Percentiles rank a stretch among this genome's conserved stretches.
phyloP scores from a whole-genome alignment of 441 rosid genomes.

The Gossypium schwendimanii region DNA sequence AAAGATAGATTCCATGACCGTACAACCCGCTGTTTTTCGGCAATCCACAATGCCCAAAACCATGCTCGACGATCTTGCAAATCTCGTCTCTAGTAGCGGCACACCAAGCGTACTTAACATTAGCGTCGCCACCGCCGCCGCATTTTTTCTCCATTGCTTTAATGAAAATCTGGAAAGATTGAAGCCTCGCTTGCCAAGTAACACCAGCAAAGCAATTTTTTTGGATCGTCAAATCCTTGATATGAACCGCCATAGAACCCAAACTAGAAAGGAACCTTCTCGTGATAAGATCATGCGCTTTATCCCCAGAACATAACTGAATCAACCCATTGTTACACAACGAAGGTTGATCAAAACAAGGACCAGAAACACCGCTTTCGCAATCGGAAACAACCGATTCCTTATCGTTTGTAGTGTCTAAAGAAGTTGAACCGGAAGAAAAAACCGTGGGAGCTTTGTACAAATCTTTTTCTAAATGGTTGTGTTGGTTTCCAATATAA shows the following conservation, averaged over 20 bases:
- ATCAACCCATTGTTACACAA: conserved; percentile 26
- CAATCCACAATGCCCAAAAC: conserved; percentile 36
- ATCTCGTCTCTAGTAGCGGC: conserved; percentile 35
- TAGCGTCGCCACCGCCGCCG: conserved; percentile 44
- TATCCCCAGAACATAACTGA: conserved; percentile 39
- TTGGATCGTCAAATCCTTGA: conserved; percentile 32
- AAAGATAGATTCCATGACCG: conserved; percentile 59
- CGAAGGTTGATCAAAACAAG: neutral
- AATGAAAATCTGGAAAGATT: conserved; percentile 42
- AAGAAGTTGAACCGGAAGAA: conserved; percentile 1
- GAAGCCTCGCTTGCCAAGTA: conserved; percentile 40
- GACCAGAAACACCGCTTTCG: conserved; percentile 35
- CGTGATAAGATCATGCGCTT: conserved; percentile 38
- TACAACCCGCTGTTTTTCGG: conserved; percentile 34
- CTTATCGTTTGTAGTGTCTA: conserved; percentile 13
- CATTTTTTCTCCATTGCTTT: conserved; percentile 44
- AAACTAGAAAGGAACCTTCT: conserved; percentile 35
- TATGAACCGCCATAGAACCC: conserved; percentile 35
- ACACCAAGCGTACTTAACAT: conserved; percentile 62
- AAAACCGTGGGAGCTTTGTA: neutral
- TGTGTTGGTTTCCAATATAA: neutral
- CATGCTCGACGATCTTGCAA: conserved; percentile 38
- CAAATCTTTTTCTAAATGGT: neutral
- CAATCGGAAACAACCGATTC: conserved; percentile 41
- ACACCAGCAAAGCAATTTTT: conserved; percentile 29